Conservation (phyloP, 495 filamentous ascomycete species). For the Penicillium nucicola region DNA sequence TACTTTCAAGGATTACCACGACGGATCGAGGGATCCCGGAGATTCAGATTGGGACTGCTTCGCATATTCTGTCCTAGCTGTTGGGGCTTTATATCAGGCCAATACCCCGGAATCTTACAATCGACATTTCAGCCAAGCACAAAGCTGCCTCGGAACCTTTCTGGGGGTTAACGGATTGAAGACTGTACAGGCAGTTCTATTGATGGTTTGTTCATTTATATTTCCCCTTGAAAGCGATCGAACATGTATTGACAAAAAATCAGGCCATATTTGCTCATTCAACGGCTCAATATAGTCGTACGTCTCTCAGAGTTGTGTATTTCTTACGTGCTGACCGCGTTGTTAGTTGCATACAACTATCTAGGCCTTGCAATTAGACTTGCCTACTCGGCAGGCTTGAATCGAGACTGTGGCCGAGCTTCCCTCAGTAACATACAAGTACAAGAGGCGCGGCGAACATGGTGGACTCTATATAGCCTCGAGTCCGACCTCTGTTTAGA, state of each 20-base stretch:
- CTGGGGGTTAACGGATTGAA: neutral
- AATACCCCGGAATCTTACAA: neutral
- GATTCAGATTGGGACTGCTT: neutral
- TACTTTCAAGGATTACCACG: neutral
- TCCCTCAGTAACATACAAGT: neutral
- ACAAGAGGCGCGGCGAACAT: constrained; percentile 4
- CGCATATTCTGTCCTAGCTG: constrained; percentile 1
- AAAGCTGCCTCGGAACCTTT: neutral
- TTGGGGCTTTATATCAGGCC: neutral
- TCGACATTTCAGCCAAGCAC: neutral
- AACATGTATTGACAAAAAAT: neutral
- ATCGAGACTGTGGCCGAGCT: neutral
- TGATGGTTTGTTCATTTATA: constrained; percentile 3
- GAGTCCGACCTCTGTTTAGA: constrained; percentile 12
- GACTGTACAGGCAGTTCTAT: constrained; percentile 2
- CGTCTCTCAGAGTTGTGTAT: neutral
- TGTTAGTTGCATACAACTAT: constrained; percentile 10
- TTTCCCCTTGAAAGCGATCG: neutral
- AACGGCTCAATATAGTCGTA: too few species aligned
- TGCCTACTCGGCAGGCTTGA: constrained; percentile 13
- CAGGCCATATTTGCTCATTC: too few species aligned
- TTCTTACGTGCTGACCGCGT: neutral
- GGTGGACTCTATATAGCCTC: constrained; percentile 11
- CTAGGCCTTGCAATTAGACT: constrained; percentile 16
- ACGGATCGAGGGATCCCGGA: too few species aligned